A percentile compares a stretch with the other conserved stretches of the same genome.
Evolutionary conservation across 495 filamentous ascomycete species (phyloP).

Genomic region (Neurospora pannonica): DNA sequence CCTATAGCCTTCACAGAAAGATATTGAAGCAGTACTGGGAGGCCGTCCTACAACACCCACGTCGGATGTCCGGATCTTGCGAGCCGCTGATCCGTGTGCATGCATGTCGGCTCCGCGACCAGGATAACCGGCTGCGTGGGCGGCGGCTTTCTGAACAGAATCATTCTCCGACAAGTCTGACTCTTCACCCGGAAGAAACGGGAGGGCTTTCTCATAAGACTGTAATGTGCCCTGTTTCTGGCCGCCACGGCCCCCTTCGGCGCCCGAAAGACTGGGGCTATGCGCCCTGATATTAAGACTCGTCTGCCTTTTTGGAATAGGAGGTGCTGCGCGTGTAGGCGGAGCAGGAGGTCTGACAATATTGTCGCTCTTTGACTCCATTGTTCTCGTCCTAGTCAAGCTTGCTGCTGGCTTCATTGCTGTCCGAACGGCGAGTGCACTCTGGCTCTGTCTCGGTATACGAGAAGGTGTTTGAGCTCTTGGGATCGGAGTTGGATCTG

Average conservation of each 20-base stretch:
- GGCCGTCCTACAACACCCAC: background rate
- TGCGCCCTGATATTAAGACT: constrained; percentile 11
- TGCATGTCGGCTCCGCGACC: background rate
- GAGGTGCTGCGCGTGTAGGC: constrained; percentile 15
- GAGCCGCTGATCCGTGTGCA: background rate
- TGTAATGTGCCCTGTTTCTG: background rate
- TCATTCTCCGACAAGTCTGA: background rate
- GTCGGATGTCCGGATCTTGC: background rate
- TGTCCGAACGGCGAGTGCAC: background rate
- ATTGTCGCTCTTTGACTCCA: constrained; percentile 5
- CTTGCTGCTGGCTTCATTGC: background rate
- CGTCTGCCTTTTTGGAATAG: constrained; percentile 22
- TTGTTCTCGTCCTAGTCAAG: background rate
- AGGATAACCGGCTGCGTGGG: background rate
- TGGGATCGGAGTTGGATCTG: background rate
- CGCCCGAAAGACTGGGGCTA: background rate
- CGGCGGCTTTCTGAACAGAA: background rate
- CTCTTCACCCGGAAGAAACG: background rate
- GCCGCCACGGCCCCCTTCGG: background rate
- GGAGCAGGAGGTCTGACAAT: background rate
- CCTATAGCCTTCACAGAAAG: background rate
- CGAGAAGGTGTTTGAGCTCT: background rate
- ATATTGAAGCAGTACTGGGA: background rate
- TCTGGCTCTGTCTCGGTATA: background rate
- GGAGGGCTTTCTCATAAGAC: background rate